Percentiles rank a stretch among this genome's conserved stretches.
Conservation (phyloP, 306 rosid genomes). For the Coriaria nepalensis region DNA sequence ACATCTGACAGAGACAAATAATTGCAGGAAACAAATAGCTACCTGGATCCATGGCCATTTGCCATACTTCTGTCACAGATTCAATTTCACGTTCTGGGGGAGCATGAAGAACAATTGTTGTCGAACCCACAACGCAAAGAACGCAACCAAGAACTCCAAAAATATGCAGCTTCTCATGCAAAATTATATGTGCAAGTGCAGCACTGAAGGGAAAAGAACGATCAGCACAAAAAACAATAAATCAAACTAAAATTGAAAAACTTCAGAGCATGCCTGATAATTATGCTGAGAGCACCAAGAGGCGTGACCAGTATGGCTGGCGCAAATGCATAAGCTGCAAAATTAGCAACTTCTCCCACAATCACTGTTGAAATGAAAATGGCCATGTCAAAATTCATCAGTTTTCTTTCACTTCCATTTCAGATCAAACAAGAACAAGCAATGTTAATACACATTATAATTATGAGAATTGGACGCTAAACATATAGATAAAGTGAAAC, state of each 20-base stretch:
- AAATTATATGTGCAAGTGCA: slow-evolving; percentile 88
- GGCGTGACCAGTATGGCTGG: slow-evolving; percentile 98
- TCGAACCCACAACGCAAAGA: slow-evolving; percentile 97
- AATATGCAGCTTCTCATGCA: slow-evolving; percentile 78
- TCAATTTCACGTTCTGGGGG: slow-evolving; percentile 88
- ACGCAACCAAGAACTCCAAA: slow-evolving; percentile 94
- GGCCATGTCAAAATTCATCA: slow-evolving; percentile 18
- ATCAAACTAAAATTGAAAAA: slow-evolving; percentile 13
- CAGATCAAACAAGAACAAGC: slow-evolving; percentile 6
- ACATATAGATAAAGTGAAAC: neutral
- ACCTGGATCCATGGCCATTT: slow-evolving; percentile 99
- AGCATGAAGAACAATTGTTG: slow-evolving; percentile 92
- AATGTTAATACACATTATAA: neutral
- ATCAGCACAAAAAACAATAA: slow-evolving; percentile 29
- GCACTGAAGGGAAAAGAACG: slow-evolving; percentile 53
- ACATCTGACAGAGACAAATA: neutral
- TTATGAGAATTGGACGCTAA: neutral
- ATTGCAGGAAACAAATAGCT: slow-evolving; percentile 11
- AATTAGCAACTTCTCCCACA: slow-evolving; percentile 96
- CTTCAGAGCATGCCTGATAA: slow-evolving; percentile 66
- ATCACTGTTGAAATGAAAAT: slow-evolving; percentile 61
- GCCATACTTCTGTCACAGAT: slow-evolving; percentile 93
- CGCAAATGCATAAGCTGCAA: slow-evolving; percentile 98
- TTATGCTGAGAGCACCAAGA: slow-evolving; percentile 98
- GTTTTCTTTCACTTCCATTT: neutral